phyloP scores from a whole-genome alignment of 2,329 filamentous ascomycete genomes.

The Pezicula neosporulosa region DNA sequence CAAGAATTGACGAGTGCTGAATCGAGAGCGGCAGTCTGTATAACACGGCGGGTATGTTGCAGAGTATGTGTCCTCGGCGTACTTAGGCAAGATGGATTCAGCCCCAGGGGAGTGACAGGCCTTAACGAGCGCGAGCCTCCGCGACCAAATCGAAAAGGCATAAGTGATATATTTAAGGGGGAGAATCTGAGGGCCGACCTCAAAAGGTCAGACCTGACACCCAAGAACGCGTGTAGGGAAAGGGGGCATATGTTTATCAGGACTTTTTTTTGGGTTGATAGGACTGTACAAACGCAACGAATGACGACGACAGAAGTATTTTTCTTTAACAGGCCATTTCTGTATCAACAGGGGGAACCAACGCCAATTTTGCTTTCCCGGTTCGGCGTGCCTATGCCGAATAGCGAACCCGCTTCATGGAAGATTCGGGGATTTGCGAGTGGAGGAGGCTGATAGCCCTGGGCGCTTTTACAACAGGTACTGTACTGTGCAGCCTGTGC shows the following conservation, averaged over 20 bases:
- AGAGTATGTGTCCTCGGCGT: constrained; percentile 28
- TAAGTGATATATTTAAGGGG: constrained; percentile 10
- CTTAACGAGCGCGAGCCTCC: constrained; percentile 24
- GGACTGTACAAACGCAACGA: neutral
- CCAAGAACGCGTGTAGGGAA: constrained; percentile 16
- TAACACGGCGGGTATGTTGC: constrained; percentile 22
- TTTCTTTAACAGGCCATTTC: neutral
- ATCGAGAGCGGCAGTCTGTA: constrained; percentile 24
- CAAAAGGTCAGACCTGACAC: constrained; percentile 14
- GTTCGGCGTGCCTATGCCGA: neutral
- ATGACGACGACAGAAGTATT: neutral
- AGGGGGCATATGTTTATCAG: constrained; percentile 7
- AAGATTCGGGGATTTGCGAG: neutral
- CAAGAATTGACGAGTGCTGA: constrained; percentile 12
- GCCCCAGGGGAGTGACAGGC: constrained; percentile 20
- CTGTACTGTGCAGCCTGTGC: no score
- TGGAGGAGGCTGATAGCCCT: neutral
- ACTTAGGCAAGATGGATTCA: constrained; percentile 12
- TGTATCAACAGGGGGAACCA: neutral
- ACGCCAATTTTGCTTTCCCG: neutral
- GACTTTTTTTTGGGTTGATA: no score
- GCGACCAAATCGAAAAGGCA: constrained; percentile 22
- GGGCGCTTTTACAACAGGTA: no score
- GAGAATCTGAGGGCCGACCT: constrained; percentile 9
- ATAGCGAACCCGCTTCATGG: neutral